Percentiles rank a stretch among this genome's conserved stretches.
These are phyloP conservation scores for Lentinula novae-zelandiae DNA, from an alignment of 1,284 basidiomycete genomes.

Conservation along the genomic window DNA sequence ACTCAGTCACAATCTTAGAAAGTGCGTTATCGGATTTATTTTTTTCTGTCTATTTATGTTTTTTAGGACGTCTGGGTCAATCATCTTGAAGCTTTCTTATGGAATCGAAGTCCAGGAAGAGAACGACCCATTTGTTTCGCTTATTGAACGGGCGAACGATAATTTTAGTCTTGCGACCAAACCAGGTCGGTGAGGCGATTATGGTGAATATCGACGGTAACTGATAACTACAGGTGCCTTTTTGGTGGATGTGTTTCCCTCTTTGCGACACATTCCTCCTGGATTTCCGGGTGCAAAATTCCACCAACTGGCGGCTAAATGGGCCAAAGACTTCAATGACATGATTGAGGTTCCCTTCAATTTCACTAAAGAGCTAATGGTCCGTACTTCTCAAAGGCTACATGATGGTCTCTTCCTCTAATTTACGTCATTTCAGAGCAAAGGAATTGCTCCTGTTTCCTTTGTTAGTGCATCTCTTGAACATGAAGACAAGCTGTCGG, in stretches of 20 bases:
- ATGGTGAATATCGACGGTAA: not conserved
- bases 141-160: slow-evolving; percentile 28
- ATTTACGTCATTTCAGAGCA: slow-evolving; percentile 6
- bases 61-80: slow-evolving; percentile 26
- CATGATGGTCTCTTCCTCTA: not conserved
- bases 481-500: slow-evolving; percentile 11
- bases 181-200: slow-evolving; percentile 20
- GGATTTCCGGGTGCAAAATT: slow-evolving; percentile 27
- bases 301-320: slow-evolving; percentile 17
- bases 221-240: slow-evolving; percentile 15
- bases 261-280: slow-evolving; percentile 20
- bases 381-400: not conserved
- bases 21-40: slow-evolving; percentile 21
- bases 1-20: slow-evolving; percentile 22
- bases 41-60: not conserved
- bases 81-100: slow-evolving; percentile 33
- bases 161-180: slow-evolving; percentile 32
- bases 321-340: slow-evolving; percentile 16
- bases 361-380: slow-evolving; percentile 20
- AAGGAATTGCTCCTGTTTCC: slow-evolving; percentile 16
- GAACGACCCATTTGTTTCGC: slow-evolving; percentile 29
- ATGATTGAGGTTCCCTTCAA: slow-evolving; percentile 19
- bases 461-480: slow-evolving; percentile 16
- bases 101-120: slow-evolving; percentile 30
- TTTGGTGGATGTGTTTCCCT: slow-evolving; percentile 23